phyloP scores from a whole-genome alignment of 164 flowering plant genomes.

The Euptelea pleiosperma region DNA sequence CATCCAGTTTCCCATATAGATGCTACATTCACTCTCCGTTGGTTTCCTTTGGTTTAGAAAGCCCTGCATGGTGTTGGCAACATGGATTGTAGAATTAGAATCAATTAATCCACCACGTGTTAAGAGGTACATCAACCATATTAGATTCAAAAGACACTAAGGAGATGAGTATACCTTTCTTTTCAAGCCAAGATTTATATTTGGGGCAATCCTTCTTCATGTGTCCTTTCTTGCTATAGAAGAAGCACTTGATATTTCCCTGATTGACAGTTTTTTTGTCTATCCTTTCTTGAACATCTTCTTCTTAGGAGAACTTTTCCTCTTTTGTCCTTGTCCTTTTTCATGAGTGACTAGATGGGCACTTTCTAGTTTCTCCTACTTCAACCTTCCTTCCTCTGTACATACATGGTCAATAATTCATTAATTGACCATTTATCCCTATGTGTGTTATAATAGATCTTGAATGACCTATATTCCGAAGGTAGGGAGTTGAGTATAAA shows the following conservation, averaged over 20 bases:
- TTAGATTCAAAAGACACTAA: constrained; percentile 7
- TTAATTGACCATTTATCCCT: constrained; percentile 5
- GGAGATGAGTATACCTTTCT: constrained; percentile 10
- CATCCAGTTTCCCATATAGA: constrained; percentile 6
- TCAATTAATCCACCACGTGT: constrained; percentile 5
- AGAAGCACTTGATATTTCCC: no score
- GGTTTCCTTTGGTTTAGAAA: neutral
- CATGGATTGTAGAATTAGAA: neutral
- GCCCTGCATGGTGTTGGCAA: neutral
- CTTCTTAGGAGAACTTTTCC: neutral
- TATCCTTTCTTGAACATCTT: no score
- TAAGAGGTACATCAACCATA: neutral
- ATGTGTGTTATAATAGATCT: constrained; percentile 12
- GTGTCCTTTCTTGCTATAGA: constrained; percentile 5
- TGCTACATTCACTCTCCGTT: neutral
- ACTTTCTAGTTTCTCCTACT: neutral
- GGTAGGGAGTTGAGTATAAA: neutral
- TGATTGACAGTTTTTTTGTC: no score
- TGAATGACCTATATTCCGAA: neutral
- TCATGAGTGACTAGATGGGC: neutral
- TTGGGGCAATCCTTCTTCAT: constrained; percentile 6
- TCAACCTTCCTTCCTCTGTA: constrained; percentile 6
- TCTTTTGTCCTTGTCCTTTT: neutral
- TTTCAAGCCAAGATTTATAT: neutral
- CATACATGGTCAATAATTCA: constrained; percentile 11